Evolutionary conservation across 1,284 basidiomycete species (phyloP).

Genomic region (Earliella scabrosa): DNA sequence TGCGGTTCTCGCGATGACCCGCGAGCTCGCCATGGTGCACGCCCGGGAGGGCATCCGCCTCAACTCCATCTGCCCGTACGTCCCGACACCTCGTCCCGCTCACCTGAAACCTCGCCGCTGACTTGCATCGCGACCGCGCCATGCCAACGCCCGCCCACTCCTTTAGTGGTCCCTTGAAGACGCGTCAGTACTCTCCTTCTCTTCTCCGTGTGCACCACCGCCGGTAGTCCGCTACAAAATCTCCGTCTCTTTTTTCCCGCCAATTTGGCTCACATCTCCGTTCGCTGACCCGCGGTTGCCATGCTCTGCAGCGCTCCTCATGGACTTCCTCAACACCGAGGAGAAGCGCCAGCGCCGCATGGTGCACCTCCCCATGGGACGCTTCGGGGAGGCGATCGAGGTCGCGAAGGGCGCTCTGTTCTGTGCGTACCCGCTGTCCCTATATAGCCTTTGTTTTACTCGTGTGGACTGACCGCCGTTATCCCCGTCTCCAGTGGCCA

Average conservation of each 20-base stretch:
- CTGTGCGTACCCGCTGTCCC: constrained; percentile 52
- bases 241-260: no score
- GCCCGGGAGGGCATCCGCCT: constrained; percentile 94
- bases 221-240: no score
- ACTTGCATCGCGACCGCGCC: no score
- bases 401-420: constrained; percentile 91
- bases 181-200: constrained; percentile 58
- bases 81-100: constrained; percentile 17
- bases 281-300: neutral
- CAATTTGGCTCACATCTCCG: neutral
- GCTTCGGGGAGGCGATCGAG: constrained; percentile 96
- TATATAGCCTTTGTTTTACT: neutral
- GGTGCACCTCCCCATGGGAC: constrained; percentile 94
- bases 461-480: constrained; percentile 9
- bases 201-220: neutral
- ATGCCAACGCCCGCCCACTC: constrained; percentile 12
- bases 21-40: constrained; percentile 97
- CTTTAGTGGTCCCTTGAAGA: constrained; percentile 87
- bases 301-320: constrained; percentile 75
- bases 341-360: constrained; percentile 93
- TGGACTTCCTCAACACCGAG: constrained; percentile 97
- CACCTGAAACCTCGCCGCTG: no score
- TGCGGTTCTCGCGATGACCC: constrained; percentile 96
- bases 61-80: constrained; percentile 95
- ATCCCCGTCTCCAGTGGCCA: constrained; percentile 59